These are phyloP conservation scores for Chrysoporthe puriensis DNA, from an alignment of 2,329 filamentous ascomycete genomes.

Conservation along the genomic window DNA sequence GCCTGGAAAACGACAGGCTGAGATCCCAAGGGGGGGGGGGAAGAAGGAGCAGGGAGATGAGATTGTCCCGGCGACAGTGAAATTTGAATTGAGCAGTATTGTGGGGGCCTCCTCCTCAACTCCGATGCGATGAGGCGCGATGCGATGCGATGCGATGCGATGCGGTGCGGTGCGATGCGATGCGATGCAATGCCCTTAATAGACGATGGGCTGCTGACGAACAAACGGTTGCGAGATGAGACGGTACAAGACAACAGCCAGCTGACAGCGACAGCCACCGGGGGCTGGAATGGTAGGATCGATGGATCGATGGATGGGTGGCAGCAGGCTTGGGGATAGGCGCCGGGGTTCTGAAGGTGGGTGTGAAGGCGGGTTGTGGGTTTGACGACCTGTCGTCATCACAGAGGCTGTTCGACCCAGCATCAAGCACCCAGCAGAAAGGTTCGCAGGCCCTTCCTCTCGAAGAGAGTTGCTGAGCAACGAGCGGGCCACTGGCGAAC, in stretches of 20 bases:
- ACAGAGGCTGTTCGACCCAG: background rate
- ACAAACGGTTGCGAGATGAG: background rate
- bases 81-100: background rate
- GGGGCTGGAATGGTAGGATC: background rate
- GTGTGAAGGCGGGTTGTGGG: background rate
- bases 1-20: background rate
- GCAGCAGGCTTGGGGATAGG: background rate
- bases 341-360: background rate
- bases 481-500: background rate
- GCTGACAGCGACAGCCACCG: background rate
- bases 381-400: background rate
- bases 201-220: background rate
- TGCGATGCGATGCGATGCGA: too few species aligned
- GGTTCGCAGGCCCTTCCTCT: too few species aligned
- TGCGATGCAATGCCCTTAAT: background rate
- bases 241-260: background rate
- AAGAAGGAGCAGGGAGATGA: background rate
- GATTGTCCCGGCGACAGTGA: background rate
- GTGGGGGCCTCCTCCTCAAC: background rate
- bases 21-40: background rate
- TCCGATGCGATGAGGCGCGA: background rate
- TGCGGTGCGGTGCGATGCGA: background rate
- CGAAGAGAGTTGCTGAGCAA: conserved; percentile 7
- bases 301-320: background rate
- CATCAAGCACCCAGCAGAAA: too few species aligned